phyloP scores from a whole-genome alignment of 345 rosid species.

The Nasturtium officinale region DNA sequence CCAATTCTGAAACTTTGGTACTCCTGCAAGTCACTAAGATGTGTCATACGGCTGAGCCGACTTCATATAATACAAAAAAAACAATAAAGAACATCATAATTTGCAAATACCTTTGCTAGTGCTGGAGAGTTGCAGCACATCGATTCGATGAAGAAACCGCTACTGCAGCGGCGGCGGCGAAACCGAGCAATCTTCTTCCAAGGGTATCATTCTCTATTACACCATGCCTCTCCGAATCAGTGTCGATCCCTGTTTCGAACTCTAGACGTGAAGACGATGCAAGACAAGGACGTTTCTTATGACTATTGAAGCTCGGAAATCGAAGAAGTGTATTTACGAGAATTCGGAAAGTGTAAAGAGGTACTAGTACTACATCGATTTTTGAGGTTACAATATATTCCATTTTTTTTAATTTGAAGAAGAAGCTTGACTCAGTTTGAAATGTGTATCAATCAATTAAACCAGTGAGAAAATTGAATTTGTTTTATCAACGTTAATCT shows the following conservation, averaged over 20 bases:
- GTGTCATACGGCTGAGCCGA: background rate
- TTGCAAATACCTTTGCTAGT: slow-evolving; percentile 63
- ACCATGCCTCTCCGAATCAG: slow-evolving; percentile 17
- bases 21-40: slow-evolving; percentile 57
- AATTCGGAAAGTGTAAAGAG: slow-evolving; percentile 34
- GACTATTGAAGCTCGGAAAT: slow-evolving; percentile 26
- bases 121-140: slow-evolving; percentile 61
- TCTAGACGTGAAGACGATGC: slow-evolving; percentile 28
- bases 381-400: slow-evolving; percentile 39
- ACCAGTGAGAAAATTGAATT: background rate
- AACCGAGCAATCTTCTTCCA: slow-evolving; percentile 53
- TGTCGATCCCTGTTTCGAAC: slow-evolving; percentile 24
- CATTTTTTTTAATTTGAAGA: slow-evolving; percentile 52
- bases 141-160: slow-evolving; percentile 56
- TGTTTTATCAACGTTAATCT: background rate
- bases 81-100: background rate
- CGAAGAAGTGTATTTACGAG: slow-evolving; percentile 40
- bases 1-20: slow-evolving; percentile 89
- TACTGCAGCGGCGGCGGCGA: slow-evolving; percentile 56
- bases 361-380: slow-evolving; percentile 34
- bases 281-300: slow-evolving; percentile 40
- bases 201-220: slow-evolving; percentile 36
- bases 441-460: background rate
- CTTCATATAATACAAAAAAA: background rate
- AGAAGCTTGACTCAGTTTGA: slow-evolving; percentile 5